phyloP scores from a whole-genome alignment of 225 moss, liverwort and hornwort genomes.

The Anthoceros angustus region DNA sequence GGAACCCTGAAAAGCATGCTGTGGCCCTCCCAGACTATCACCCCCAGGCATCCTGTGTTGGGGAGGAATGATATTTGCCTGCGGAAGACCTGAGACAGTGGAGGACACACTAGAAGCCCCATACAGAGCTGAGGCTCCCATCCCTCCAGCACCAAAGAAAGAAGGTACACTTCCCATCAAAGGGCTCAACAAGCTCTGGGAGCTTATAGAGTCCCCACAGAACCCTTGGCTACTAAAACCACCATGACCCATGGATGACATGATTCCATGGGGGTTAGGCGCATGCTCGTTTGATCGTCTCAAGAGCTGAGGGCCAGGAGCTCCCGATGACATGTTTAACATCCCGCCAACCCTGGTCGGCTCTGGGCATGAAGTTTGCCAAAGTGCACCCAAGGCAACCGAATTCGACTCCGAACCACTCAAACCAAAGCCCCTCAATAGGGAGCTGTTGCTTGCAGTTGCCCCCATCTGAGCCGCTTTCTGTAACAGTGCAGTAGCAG shows the following conservation, averaged over 20 bases:
- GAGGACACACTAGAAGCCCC: neutral
- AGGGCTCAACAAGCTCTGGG: neutral
- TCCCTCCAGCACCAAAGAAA: neutral
- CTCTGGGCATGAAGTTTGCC: neutral
- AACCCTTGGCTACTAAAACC: neutral
- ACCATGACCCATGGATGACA: neutral
- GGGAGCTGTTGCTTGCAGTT: slow-evolving; percentile 74
- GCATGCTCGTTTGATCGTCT: neutral
- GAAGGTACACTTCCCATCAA: neutral
- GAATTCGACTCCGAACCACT: slow-evolving; percentile 23
- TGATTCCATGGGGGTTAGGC: neutral
- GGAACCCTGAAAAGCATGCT: neutral
- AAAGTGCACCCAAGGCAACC: neutral
- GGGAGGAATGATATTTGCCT: neutral
- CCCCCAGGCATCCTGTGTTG: neutral
- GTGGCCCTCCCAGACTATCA: neutral
- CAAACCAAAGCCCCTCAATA: slow-evolving; percentile 79
- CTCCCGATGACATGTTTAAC: neutral
- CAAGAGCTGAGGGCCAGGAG: neutral
- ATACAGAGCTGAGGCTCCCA: neutral
- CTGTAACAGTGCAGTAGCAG: slow-evolving; percentile 95
- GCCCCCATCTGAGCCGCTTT: slow-evolving; percentile 99
- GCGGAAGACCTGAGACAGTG: neutral
- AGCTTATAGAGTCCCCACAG: neutral
- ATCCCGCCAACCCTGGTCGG: neutral